Evolutionary conservation across 768 basidiomycete species (phyloP).

Genomic region (Leccinum longicurvipes): DNA sequence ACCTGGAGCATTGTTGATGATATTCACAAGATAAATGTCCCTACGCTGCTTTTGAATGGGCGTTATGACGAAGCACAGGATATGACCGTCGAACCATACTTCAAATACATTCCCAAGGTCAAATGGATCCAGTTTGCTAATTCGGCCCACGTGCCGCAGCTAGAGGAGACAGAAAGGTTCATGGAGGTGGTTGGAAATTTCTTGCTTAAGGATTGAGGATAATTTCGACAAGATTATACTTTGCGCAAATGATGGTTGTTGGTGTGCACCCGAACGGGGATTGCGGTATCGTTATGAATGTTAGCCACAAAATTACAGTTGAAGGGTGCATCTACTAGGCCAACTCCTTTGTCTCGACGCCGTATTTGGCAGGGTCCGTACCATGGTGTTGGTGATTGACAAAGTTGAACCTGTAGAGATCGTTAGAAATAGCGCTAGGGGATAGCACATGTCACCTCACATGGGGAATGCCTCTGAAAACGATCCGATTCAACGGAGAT

Average conservation of each 20-base stretch:
- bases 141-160: conserved; percentile 35
- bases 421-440: conserved; percentile 5
- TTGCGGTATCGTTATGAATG: neutral
- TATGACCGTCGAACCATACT: conserved; percentile 32
- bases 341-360: conserved; percentile 33
- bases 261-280: neutral
- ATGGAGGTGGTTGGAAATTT: conserved; percentile 33
- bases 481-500: conserved; percentile 10
- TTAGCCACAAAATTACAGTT: conserved; percentile 7
- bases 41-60: conserved; percentile 37
- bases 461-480: conserved; percentile 68
- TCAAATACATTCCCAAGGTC: conserved; percentile 29
- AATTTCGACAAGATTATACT: neutral
- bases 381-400: conserved; percentile 90
- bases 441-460: conserved; percentile 39
- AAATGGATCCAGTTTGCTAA: conserved; percentile 37
- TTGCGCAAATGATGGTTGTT: no score
- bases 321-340: conserved; percentile 17
- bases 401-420: conserved; percentile 79
- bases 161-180: conserved; percentile 36
- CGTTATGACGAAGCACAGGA: conserved; percentile 37
- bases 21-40: conserved; percentile 30
- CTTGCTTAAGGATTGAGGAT: conserved; percentile 17
- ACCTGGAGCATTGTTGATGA: conserved; percentile 35
- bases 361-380: conserved; percentile 79